Percentiles rank a stretch among this genome's conserved stretches.
Conservation (phyloP, 2,329 filamentous ascomycete genomes). For the Chaetomiaceae sp. region DNA sequence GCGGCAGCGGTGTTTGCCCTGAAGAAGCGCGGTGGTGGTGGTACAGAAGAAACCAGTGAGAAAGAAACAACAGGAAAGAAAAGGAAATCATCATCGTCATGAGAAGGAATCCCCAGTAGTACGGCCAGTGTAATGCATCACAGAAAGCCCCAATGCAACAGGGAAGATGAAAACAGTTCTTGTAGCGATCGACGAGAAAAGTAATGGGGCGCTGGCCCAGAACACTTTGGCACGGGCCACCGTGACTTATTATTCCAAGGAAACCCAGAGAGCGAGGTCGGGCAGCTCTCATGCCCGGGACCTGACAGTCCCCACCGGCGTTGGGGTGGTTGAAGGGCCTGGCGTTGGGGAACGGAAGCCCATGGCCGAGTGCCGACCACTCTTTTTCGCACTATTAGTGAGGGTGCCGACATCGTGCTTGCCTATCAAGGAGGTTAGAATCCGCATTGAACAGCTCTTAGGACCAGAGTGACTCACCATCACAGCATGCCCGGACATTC, state of each 20-base stretch:
- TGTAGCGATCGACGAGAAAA: constrained; percentile 25
- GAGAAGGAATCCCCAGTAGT: constrained; percentile 25
- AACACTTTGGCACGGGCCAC: neutral
- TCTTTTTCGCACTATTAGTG: constrained; percentile 43
- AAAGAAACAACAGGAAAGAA: constrained; percentile 1
- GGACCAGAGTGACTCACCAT: constrained; percentile 60
- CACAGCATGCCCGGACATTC: constrained; percentile 95
- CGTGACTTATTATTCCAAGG: constrained; percentile 19
- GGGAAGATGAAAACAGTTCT: constrained; percentile 21
- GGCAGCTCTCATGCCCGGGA: constrained; percentile 25
- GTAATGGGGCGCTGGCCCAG: constrained; percentile 12
- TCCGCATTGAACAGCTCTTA: neutral
- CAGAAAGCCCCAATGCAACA: constrained; percentile 22
- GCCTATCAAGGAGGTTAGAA: constrained; percentile 43
- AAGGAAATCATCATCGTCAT: constrained; percentile 25
- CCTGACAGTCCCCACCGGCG: constrained; percentile 26
- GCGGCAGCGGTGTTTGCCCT: neutral
- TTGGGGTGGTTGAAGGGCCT: constrained; percentile 25
- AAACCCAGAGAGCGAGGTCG: constrained; percentile 12
- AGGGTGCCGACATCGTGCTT: constrained; percentile 70
- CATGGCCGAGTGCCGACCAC: constrained; percentile 38
- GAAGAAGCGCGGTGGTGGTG: constrained; percentile 9
- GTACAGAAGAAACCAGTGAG: constrained; percentile 9
- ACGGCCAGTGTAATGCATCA: constrained; percentile 25
- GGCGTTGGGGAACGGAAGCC: constrained; percentile 30